A percentile compares a stretch with the other conserved stretches of the same genome.
Evolutionary conservation across 139 green algal species (phyloP).

Genomic region (Picocystis salinarum): DNA sequence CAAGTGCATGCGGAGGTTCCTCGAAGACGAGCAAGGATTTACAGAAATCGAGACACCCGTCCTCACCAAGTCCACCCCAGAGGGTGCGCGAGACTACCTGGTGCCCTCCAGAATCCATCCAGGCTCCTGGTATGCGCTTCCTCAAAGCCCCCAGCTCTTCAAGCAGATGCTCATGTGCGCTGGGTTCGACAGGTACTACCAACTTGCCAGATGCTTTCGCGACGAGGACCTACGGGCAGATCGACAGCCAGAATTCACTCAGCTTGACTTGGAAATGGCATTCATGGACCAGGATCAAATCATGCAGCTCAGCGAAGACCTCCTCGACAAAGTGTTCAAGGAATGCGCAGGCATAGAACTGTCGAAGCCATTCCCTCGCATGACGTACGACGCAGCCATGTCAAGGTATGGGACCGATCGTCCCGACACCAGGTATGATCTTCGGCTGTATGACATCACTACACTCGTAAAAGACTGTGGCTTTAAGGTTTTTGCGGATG

Average conservation of each 20-base stretch:
- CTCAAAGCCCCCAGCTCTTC: constrained; percentile 93
- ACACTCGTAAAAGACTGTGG: background rate
- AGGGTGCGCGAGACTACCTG: constrained; percentile 92
- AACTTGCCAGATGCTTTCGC: constrained; percentile 76
- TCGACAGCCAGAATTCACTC: constrained; percentile 94
- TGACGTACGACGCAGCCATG: constrained; percentile 87
- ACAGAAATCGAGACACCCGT: constrained; percentile 90
- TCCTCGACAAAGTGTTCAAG: constrained; percentile 46
- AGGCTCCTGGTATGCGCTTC: constrained; percentile 81
- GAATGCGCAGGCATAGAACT: constrained; percentile 37
- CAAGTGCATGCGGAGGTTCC: constrained; percentile 42
- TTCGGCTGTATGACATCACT: background rate
- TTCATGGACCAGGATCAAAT: constrained; percentile 75
- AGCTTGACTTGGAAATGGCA: constrained; percentile 88
- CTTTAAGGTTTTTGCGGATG: constrained; percentile 56
- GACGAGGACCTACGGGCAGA: constrained; percentile 88
- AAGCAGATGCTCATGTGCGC: constrained; percentile 97
- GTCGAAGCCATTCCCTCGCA: constrained; percentile 39
- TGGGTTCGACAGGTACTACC: constrained; percentile 92
- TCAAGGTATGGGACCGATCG: constrained; percentile 34
- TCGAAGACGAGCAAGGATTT: constrained; percentile 58
- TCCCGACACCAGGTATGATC: background rate
- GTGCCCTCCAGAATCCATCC: constrained; percentile 43
- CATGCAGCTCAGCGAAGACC: constrained; percentile 61
- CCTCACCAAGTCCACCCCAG: constrained; percentile 80